These are phyloP conservation scores for Trichoderma erinaceum DNA, from an alignment of 495 filamentous ascomycete species.

Conservation along the genomic window DNA sequence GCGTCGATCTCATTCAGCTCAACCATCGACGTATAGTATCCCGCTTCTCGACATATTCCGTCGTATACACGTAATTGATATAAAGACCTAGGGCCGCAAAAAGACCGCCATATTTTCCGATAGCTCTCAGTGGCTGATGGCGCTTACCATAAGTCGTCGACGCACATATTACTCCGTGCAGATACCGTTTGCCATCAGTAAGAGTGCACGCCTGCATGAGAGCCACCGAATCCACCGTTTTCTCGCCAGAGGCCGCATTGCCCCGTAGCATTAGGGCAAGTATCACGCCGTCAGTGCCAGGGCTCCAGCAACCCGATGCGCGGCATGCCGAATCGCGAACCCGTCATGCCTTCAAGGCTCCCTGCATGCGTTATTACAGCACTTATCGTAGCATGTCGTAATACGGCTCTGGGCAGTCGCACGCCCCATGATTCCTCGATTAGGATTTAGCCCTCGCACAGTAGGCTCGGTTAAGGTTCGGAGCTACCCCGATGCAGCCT, in stretches of 20 bases:
- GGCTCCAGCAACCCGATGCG: neutral
- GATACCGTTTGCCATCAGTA: neutral
- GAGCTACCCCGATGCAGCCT: neutral
- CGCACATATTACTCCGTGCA: neutral
- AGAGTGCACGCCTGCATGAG: too few species aligned
- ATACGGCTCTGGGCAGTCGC: constrained; percentile 7
- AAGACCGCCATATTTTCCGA: too few species aligned
- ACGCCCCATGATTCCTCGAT: neutral
- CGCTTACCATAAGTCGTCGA: neutral
- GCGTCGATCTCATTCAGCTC: too few species aligned
- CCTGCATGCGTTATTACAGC: neutral
- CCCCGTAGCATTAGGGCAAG: neutral
- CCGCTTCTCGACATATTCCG: too few species aligned
- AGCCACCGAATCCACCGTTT: neutral
- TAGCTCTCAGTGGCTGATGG: neutral
- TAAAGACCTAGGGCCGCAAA: too few species aligned
- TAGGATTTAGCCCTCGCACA: constrained; percentile 14
- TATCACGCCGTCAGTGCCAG: neutral
- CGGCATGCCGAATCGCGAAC: neutral
- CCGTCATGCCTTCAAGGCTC: neutral
- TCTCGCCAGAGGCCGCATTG: neutral
- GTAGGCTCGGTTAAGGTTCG: constrained; percentile 14
- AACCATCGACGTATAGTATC: too few species aligned
- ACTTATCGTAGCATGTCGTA: neutral
- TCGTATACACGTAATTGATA: too few species aligned